Percentiles rank a stretch among this genome's conserved stretches.
Conservation (phyloP, 2,329 filamentous ascomycete genomes). For the Cryphonectria carpinicola region DNA sequence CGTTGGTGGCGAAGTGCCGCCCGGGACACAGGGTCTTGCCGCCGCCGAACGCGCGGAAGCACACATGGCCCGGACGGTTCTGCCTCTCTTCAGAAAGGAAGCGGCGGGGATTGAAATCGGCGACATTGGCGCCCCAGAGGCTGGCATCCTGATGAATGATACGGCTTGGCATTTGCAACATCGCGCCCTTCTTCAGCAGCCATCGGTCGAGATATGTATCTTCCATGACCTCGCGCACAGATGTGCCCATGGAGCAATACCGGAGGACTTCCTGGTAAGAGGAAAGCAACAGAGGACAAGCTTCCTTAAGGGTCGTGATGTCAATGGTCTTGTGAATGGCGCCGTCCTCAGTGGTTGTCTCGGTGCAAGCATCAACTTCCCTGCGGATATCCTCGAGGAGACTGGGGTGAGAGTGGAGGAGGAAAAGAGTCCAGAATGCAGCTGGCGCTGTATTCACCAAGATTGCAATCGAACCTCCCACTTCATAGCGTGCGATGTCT, state of each 20-base stretch:
- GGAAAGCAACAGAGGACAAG: slow-evolving; percentile 45
- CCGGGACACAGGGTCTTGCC: slow-evolving; percentile 37
- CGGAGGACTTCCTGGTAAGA: slow-evolving; percentile 48
- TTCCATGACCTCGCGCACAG: slow-evolving; percentile 37
- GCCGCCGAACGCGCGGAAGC: slow-evolving; percentile 36
- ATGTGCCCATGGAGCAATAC: slow-evolving; percentile 42
- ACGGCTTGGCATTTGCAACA: slow-evolving; percentile 37
- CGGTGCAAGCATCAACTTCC: slow-evolving; percentile 18
- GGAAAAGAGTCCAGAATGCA: slow-evolving; percentile 46
- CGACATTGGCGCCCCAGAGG: slow-evolving; percentile 31
- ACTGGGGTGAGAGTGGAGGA: slow-evolving; percentile 35
- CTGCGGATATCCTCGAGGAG: slow-evolving; percentile 1
- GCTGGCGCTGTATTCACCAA: slow-evolving; percentile 46
- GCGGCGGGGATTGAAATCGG: slow-evolving; percentile 30
- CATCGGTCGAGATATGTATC: slow-evolving; percentile 35
- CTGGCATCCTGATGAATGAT: slow-evolving; percentile 33
- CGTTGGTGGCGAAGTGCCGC: slow-evolving; percentile 36
- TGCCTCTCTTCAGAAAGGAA: slow-evolving; percentile 34
- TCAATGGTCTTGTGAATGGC: slow-evolving; percentile 30
- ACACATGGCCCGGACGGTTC: slow-evolving; percentile 32
- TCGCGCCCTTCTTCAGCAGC: slow-evolving; percentile 36
- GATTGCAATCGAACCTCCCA: slow-evolving; percentile 45
- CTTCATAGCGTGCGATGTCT: slow-evolving; percentile 47
- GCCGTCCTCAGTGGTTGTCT: slow-evolving; percentile 18
- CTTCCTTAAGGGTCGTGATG: slow-evolving; percentile 39